phyloP scores from a whole-genome alignment of 208 protist genomes.

The Leishmania braziliensis region DNA sequence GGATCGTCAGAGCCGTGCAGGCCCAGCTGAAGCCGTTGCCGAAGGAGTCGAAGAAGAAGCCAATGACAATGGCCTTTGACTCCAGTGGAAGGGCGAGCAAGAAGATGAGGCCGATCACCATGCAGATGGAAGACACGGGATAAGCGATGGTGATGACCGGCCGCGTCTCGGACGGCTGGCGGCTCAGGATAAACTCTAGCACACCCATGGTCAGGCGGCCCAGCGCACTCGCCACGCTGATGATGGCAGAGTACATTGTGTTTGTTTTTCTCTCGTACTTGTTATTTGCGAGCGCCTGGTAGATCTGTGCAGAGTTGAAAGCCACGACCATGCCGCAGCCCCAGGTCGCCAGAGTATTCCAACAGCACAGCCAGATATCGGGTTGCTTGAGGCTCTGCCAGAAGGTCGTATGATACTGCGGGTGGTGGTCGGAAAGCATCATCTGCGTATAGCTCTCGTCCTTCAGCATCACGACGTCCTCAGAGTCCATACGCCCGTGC shows the following conservation, averaged over 20 bases:
- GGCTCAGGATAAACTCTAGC: conserved; percentile 6
- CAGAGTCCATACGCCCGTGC: not conserved
- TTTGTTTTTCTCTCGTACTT: conserved; percentile 32
- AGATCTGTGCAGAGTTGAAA: conserved; percentile 72
- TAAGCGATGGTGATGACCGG: conserved; percentile 48
- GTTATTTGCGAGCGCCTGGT: conserved; percentile 42
- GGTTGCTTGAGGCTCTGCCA: conserved; percentile 32
- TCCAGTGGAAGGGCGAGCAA: conserved; percentile 41
- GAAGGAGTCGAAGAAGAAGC: conserved; percentile 59
- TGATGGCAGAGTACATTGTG: conserved; percentile 49
- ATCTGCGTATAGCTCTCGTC: conserved; percentile 40
- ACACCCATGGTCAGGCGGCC: conserved; percentile 51
- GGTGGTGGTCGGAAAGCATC: conserved; percentile 34
- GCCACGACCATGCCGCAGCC: conserved; percentile 65
- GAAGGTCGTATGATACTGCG: conserved; percentile 69
- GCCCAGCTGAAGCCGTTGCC: conserved; percentile 72
- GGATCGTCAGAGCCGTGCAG: conserved; percentile 45
- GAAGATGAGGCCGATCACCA: conserved; percentile 48
- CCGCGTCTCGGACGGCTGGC: conserved; percentile 30
- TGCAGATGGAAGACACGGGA: conserved; percentile 36
- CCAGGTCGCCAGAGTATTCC: conserved; percentile 61
- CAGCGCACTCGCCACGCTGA: conserved; percentile 65
- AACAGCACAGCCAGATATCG: conserved; percentile 54
- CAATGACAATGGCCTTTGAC: conserved; percentile 51
- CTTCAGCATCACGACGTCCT: conserved; percentile 15